Evolutionary conservation across 1,284 basidiomycete species (phyloP), one percentile per base, ranked within the genome.

Genomic region (Neonothopanus nambi): DNA sequence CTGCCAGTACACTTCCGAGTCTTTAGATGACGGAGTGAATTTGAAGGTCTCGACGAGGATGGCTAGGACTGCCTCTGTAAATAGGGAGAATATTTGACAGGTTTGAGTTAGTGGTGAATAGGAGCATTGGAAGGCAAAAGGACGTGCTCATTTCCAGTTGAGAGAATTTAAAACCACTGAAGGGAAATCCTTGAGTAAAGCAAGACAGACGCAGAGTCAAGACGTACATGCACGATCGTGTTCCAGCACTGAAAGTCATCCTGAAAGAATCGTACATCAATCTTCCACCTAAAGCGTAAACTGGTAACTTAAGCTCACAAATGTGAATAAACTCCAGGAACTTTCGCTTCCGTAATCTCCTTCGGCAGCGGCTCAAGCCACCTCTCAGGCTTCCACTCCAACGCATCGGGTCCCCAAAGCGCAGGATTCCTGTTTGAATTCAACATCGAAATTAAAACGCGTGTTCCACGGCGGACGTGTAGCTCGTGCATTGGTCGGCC

Each of bases 71-170:
- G 61, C 61, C 59, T 67, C 66, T 67, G 43, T 43, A 45, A 9
- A 23, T n/a, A n/a, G n/a, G n/a, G n/a, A n/a, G n/a, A n/a, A n/a
- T 2, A n/a, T 17, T 2, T 43, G 23, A 21, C 9, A 5, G 39
- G 41, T 36, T 8, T 35, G n/a, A 33, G 17, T n/a, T 20, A 24
- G 1, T 17, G 8, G 21, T 20, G 30, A 1, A 33, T 38, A 42
- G 21, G 4, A 45, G 28, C 37, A 39, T 2, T 18, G 47, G 5
- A 6, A 28, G 20, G 30, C 12, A 13, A 59, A n/a, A n/a, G n/a
- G n/a, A n/a, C 61, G 9, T 44, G 65, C 64, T 67, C 60, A 67
- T 69, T 56, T 68, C 67, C 8, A 65, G 51, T 20, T 63, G 57
- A 6, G 64, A 63, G 47, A 68, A 67, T 44, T 65, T 66, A 51